Evolutionary conservation across 2,329 filamentous ascomycete genomes (phyloP), one percentile per base, ranked within the genome.

Genomic region (Alternaria sp.): DNA sequence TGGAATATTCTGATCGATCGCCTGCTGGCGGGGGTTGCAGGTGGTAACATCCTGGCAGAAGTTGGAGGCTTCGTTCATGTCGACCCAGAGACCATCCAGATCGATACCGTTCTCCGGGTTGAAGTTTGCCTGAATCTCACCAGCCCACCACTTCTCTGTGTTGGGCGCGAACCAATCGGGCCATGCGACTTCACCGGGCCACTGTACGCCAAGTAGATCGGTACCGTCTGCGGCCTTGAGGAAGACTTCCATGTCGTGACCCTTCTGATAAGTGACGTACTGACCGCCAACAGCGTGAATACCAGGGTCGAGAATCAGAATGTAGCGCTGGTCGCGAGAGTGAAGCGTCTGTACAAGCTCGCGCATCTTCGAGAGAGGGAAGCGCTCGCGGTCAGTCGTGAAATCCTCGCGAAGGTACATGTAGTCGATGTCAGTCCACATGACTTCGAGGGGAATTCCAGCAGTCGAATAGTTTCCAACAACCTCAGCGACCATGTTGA

Each of bases 391-490:
- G 62, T 92, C 90, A 0, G 88, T 79, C 0, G 88, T 88, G 72
- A 92, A 91, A 47, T 90, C 82, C 34, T 84, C 78, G 61, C 88
- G 81, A 18, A 69, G 62, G 43, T 78, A 81, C 88, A 91, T 91
- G 77, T 91, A 91, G 71, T 91, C 88, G 55, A 91, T 91, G 65
- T 91, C 89, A 16, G 86, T 90, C 89, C 89, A 92, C 76, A 92
- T 89, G 3, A 88, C 90, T 73, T 92, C 89, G 0, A 92, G 79
- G 0, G 89, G 89, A 59, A 92, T 91, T 1, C 79, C 80, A 4
- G 88, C 87, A 30, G 82, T 79, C 22, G 86, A 88, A 74, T 91
- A 91, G 76, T 91, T 91, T 55, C 85, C 85, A 0, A 91, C 84
- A 0, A 88, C 88, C 62, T 90, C 89, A 18, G 88, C 88, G 5